Percentiles rank a stretch among this genome's conserved stretches.
Evolutionary conservation across 768 basidiomycete species (phyloP).

Genomic region (Termitomyces sp.): DNA sequence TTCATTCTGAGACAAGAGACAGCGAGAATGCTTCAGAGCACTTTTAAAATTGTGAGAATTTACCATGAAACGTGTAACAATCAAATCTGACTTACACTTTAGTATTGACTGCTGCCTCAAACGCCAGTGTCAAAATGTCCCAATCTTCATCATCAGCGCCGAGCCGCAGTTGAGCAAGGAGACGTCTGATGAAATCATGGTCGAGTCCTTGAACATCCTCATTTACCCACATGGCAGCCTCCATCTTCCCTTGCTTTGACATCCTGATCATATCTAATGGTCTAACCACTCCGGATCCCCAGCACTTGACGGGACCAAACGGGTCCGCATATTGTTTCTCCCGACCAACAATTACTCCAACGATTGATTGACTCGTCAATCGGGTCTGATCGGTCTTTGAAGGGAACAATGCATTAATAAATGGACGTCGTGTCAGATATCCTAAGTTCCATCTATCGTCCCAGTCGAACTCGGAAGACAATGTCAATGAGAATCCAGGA

Average conservation of each 20-base stretch:
- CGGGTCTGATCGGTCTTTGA: conserved; percentile 20
- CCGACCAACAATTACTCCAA: conserved; percentile 61
- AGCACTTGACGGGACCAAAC: conserved; percentile 66
- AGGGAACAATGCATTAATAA: conserved; percentile 52
- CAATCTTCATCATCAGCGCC: conserved; percentile 50
- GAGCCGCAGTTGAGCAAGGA: conserved; percentile 54
- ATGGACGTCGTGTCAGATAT: conserved; percentile 37
- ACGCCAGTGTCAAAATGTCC: conserved; percentile 61
- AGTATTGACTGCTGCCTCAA: conserved; percentile 52
- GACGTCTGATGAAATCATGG: conserved; percentile 40
- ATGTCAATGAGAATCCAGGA: conserved; percentile 51
- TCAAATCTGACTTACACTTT: conserved; percentile 41
- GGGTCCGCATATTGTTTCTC: conserved; percentile 55
- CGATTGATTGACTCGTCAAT: conserved; percentile 52
- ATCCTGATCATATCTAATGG: conserved; percentile 41
- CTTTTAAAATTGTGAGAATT: conserved; percentile 27
- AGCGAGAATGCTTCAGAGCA: conserved; percentile 64
- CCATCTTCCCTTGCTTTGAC: conserved; percentile 18
- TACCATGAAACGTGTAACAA: not conserved
- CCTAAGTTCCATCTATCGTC: conserved; percentile 67
- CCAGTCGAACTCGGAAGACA: conserved; percentile 35
- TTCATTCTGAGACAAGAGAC: conserved; percentile 52
- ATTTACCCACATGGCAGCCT: conserved; percentile 30
- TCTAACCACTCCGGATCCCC: conserved; percentile 48
- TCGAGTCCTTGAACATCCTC: conserved; percentile 50